Evolutionary conservation across 176 grass and related monocot genomes (phyloP).

Genomic region (Microstegium vimineum): DNA sequence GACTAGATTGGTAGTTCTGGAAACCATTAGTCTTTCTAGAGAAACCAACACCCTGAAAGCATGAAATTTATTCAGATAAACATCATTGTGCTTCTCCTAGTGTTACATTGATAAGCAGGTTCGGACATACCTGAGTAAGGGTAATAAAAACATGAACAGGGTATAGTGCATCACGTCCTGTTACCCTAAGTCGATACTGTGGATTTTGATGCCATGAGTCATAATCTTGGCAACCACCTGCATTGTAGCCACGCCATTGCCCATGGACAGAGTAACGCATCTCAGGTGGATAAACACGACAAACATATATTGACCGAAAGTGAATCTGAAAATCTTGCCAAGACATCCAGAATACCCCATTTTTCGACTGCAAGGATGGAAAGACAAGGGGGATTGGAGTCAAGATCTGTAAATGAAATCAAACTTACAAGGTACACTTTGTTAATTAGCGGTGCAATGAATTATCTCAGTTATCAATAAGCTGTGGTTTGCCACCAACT

Average conservation of each 20-base stretch:
- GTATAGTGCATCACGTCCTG: constrained; percentile 68
- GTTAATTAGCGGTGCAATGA: background rate
- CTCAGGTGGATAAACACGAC: constrained; percentile 91
- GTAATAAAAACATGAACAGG: constrained; percentile 98
- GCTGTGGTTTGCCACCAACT: background rate
- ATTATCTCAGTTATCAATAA: constrained; percentile 18
- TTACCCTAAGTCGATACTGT: constrained; percentile 85
- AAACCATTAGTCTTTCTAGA: constrained; percentile 91
- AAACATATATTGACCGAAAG: constrained; percentile 97
- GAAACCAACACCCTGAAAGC: constrained; percentile 92
- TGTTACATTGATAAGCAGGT: constrained; percentile 5
- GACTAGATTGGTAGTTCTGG: constrained; percentile 92
- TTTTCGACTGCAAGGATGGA: constrained; percentile 62
- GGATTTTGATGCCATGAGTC: constrained; percentile 99
- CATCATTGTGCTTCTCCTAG: constrained; percentile 1
- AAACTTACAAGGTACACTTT: constrained; percentile 3
- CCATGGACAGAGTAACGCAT: constrained; percentile 96
- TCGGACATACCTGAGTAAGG: constrained; percentile 81
- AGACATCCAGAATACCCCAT: constrained; percentile 99
- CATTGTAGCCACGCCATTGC: constrained; percentile 91
- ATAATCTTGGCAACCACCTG: constrained; percentile 97
- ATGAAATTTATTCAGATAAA: constrained; percentile 26
- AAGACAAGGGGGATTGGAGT: background rate
- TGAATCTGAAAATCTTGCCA: constrained; percentile 99
- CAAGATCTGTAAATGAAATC: constrained; percentile 16